Base-by-base conservation (phyloP, 2,329 filamentous ascomycete genomes). In the Fusarium staphyleae region DNA sequence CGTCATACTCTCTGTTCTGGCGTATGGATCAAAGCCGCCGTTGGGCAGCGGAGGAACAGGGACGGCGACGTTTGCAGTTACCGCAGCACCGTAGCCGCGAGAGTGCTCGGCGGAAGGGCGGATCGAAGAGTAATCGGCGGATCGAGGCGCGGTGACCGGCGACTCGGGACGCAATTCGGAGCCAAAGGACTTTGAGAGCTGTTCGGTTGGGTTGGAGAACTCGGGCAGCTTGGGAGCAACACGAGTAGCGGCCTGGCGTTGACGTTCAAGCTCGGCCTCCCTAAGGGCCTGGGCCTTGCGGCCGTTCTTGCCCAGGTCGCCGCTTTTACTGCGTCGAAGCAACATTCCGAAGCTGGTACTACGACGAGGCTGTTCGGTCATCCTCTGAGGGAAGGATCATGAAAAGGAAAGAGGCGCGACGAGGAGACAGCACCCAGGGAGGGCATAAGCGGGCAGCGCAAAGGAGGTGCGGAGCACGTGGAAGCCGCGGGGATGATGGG, bases 1-100 rank as follows among this genome's bases (percentile, higher is more conserved):
- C 66, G 93, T 93, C 91, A 98, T 97, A 81, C 93, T 97, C 78
- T 96, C 91, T 29, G 89, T 88, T 60, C 90, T 85, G 37, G 89
- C 86, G 70, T 95, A 95, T 12, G 90, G 89, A 67, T 96, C 91
- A 59, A 84, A 81, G 66, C 82, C 82, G 52, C 82, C 82, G 70
- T 78, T 82, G 39, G 85, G 84, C 45, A 88, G 77, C 2, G 86
- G 85, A 46, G 84, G 84, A 36, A 82, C 74, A 35, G 85, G 80
- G 39, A 78, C 67, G 26, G 71, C 72, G 57, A 71, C 74, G 65
- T 51, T 37, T 12, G 51, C 32, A 41, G 59, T 44, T 4, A 50
- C 19, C 15, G 74, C 72, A 63, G 74, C 37, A 79, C 78, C 57
- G 72, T 70, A 60, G 69, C 73, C 61, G 69, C 76, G 69, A 70